A percentile compares a stretch with the other conserved stretches of the same genome.
These are phyloP conservation scores for Senna tora DNA, from an alignment of 306 rosid species.

Conservation along the genomic window DNA sequence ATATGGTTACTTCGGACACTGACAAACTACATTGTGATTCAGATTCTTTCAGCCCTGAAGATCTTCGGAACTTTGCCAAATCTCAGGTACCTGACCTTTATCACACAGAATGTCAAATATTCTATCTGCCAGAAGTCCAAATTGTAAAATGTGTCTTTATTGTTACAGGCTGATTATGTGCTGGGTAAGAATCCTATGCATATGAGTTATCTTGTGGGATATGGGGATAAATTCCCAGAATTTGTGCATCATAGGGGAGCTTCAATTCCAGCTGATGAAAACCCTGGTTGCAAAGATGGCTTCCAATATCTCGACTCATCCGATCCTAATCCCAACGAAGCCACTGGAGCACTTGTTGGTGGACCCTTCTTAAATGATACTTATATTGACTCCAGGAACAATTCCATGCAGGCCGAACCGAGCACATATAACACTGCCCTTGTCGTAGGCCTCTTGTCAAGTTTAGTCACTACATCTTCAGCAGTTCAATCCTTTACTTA, in stretches of 20 bases:
- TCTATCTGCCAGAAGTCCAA: constrained; percentile 1
- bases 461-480: constrained; percentile 92
- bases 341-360: constrained; percentile 92
- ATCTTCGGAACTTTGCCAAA: constrained; percentile 75
- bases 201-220: constrained; percentile 89
- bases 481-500: constrained; percentile 68
- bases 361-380: constrained; percentile 89
- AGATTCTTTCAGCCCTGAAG: constrained; percentile 60
- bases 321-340: constrained; percentile 83
- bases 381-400: constrained; percentile 76
- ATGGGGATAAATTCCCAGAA: constrained; percentile 78
- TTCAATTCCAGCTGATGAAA: constrained; percentile 71
- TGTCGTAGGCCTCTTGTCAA: constrained; percentile 81
- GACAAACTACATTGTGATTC: constrained; percentile 63
- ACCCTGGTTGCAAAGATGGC: constrained; percentile 74
- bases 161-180: constrained; percentile 80
- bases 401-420: constrained; percentile 85
- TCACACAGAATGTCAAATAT: constrained; percentile 15
- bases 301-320: constrained; percentile 70
- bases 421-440: constrained; percentile 91
- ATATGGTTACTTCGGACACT: constrained; percentile 81
- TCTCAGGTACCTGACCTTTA: constrained; percentile 69
- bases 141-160: constrained; percentile 20
- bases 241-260: constrained; percentile 98
- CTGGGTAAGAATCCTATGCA: constrained; percentile 85